Base-by-base conservation (phyloP, 2,329 filamentous ascomycete species). In the Colletotrichum aenigma region DNA sequence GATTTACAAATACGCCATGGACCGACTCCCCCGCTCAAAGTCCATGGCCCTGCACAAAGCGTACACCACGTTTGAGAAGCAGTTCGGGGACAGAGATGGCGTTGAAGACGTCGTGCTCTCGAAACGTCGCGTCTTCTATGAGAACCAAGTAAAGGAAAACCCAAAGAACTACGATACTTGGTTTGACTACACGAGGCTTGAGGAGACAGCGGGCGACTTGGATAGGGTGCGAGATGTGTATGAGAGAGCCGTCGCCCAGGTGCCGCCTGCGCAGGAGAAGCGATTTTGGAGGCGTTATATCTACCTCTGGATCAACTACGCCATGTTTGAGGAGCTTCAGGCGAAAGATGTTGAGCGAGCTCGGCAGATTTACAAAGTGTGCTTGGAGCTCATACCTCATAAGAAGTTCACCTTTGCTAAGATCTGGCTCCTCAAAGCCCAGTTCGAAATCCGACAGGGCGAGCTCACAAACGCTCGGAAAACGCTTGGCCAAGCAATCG, bases 381-480 rank as follows among this genome's bases (percentile, higher is more conserved):
- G 95, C 80, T 86, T 98, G 62, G 93, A 94, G 76, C 87, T 98
- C 61, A 93, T 99, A 79, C 97, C 97, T 0, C 97, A 99, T 87
- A 97, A 97, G 83, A 95, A 95, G 81, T 99, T 98, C 85, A 98
- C 97, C 0, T 99, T 98, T 83, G 95, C 96, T 83, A 99, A 99
- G 84, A 88, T 98, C 66, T 99, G 97, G 97, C 88, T 98, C 60
- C 89, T 97, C 85, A 97, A 96, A 81, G 96, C 96, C 1, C 94
- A 98, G 76, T 98, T 98, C 79, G 96, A 98, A 82, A 90, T 98
- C 43, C 94, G 97, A 15, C 96, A 98, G 81, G 92, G 94, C 82
- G 91, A 98, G 79, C 89, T 98, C 7, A 90, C 92, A 28, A 88
- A 92, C 6, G 96, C 97, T 26, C 91, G 97, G 48, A 99, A 98